Base-by-base conservation (phyloP, 306 rosid genomes). In the Cicer bijugum region DNA sequence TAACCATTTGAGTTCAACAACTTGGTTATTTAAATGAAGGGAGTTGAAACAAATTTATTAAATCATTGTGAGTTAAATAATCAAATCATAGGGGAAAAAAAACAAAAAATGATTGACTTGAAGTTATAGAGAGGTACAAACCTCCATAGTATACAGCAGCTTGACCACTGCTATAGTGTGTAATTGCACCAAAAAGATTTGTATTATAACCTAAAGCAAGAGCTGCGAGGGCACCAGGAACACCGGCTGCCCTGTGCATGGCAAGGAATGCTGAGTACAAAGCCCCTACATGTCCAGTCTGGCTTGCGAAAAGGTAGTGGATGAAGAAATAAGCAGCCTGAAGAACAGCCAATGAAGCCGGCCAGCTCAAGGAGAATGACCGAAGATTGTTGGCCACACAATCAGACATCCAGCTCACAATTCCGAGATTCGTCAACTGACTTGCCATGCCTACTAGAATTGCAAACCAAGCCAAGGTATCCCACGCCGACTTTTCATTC, bases 111-210 rank as follows among this genome's bases (percentile, higher is more conserved):
- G 48, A 9, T 16, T 28, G 57, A n/a, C 11, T 23, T 39, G 57
- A 14, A 9, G 33, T 39, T 45, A 51, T 50, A 35, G 70, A 63
- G 50, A 75, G 58, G 43, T 72, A 61, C 96, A 62, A 38, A 94
- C 99, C 99, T 91, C 99, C 99, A 62, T 73, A 94, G 87, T 91
- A 94, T 45, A 91, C 97, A 75, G 99, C 99, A 61, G 99, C 92
- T 75, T 91, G 97, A 65, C 99, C 99, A 5, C 99, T 94, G 83
- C 95, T 87, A 53, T 94, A 94, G 82, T 94, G 99, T 12, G 99
- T 87, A 70, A 94, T 33, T 69, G 95, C 97, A 20, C 99, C 99
- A 8, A 91, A 94, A 55, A 91, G 96, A 77, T 91, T 94, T 39
- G 99, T 91, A 42, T 87, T 94, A 81, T 88, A 94, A 42, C 95